Evolutionary conservation across 768 basidiomycete genomes (phyloP), one percentile per base, ranked within the genome.

Genomic region (Clathrus columnatus): DNA sequence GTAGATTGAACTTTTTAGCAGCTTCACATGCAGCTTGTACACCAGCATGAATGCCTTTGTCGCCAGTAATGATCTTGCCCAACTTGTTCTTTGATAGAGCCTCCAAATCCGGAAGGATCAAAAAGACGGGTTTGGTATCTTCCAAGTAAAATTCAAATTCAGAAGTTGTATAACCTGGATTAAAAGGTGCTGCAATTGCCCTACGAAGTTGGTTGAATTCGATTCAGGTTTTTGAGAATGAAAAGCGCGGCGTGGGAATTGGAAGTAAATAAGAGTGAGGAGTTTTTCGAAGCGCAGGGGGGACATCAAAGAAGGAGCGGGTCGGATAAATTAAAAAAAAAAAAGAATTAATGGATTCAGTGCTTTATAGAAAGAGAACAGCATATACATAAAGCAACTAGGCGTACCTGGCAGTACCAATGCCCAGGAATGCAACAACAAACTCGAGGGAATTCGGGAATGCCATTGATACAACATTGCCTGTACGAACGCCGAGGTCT

Each of bases 121-220:
- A 54, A 5, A 63, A 27, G 24, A 60, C 59, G 20, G 62, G 62
- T 26, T 63, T 63, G n/a, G 62, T 63, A 46, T 63, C 62, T 44
- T 45, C 36, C 18, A 63, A 49, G 51, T 63, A 63, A 56, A 63
- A 63, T 30, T 61, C 60, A 32, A 62, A 59, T 51, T 63, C 62
- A 18, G 48, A 50, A 14, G 58, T 21, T 5, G 62, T 60, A 45
- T 63, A 63, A 18, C 49, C 57, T 16, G 62, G 60, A 50, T 63
- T 63, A 42, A 63, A 57, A 30, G 62, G 62, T 21, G 62, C 62
- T 10, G 61, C 60, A 14, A 62, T 60, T 11, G 62, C 62, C 36
- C 62, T 63, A 32, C 8, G 20, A 18, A 6, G 7, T 14, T 20
- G 11, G 27, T 11, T 29, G 16, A 26, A n/a, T n/a, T n/a, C n/a